Evolutionary conservation across 176 grass and related monocot genomes (phyloP).

Genomic region (Aegilops umbellulata): DNA sequence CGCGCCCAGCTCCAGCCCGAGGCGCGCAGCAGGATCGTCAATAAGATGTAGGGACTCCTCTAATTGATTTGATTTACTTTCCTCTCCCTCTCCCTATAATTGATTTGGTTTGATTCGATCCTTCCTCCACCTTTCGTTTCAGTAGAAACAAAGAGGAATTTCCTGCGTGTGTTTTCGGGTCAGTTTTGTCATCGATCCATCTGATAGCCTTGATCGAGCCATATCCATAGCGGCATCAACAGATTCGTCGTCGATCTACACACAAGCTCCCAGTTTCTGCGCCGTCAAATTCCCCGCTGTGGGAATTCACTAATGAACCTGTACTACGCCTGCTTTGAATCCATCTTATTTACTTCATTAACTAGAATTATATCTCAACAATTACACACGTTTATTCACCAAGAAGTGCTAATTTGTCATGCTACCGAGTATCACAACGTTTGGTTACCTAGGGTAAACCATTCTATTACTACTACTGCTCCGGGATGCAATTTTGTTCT

Average conservation of each 20-base stretch:
- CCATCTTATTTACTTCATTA: background rate
- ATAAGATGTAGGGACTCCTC: constrained; percentile 58
- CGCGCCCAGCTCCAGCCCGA: constrained; percentile 67
- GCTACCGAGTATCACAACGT: background rate
- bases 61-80: background rate
- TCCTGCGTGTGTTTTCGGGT: background rate
- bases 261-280: background rate
- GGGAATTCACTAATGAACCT: background rate
- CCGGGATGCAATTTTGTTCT: background rate
- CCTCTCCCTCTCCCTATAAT: background rate
- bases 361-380: background rate
- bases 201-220: background rate
- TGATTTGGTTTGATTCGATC: background rate
- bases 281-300: background rate
- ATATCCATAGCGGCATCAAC: background rate
- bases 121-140: background rate
- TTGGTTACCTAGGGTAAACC: background rate
- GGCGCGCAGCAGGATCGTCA: constrained; percentile 72
- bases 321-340: background rate
- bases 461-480: background rate
- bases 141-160: background rate
- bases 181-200: background rate
- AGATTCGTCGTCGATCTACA: constrained; percentile 2
- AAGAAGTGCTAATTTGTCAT: background rate
- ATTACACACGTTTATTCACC: background rate